Evolutionary conservation across 2,329 filamentous ascomycete species (phyloP), one percentile per base, ranked within the genome.

Genomic region (Endothia cerciana): DNA sequence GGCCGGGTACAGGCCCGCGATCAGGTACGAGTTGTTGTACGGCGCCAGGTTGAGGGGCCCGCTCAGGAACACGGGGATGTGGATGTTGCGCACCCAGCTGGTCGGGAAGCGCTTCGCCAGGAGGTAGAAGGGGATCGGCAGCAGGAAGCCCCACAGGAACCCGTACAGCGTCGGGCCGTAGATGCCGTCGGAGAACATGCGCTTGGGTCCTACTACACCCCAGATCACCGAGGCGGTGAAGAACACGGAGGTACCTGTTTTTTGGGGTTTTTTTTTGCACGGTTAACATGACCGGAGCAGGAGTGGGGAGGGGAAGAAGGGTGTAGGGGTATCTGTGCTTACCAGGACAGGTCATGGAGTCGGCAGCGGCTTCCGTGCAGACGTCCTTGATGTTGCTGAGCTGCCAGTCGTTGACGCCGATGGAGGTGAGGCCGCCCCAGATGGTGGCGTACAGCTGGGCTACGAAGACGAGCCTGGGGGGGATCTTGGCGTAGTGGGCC

Each of bases 361-460:
- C 82, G 0, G 77, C 77, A 1, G 83, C 83, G 6, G 81, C 72
- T 0, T 76, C 71, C 0, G 81, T 82, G 73, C 84, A 86, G 8
- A 86, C 79, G n/a, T 76, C 75, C 0, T 77, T 71, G 57, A 86
- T 85, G 67, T 79, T 73, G 51, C 77, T 79, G 75, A 85, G 79
- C 72, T 84, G 82, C 72, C 81, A 82, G 69, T 78, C 76, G 65
- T 77, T 72, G 2, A 85, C 80, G 17, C 79, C 82, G 3, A 81
- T 80, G 68, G 80, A 83, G 51, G 85, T 79, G 56, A 86, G 77
- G 1, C 81, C 84, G 58, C 82, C 83, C 25, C 85, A 74, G 25
- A 87, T 76, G 2, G 84, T 88, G 41, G 85, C 85, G 11, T 84
- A 76, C 72, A 88, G 84, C 74, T 89, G 86, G 0, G 85, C 85